Evolutionary conservation across 768 basidiomycete species (phyloP).

Genomic region (Crucibulum laeve): DNA sequence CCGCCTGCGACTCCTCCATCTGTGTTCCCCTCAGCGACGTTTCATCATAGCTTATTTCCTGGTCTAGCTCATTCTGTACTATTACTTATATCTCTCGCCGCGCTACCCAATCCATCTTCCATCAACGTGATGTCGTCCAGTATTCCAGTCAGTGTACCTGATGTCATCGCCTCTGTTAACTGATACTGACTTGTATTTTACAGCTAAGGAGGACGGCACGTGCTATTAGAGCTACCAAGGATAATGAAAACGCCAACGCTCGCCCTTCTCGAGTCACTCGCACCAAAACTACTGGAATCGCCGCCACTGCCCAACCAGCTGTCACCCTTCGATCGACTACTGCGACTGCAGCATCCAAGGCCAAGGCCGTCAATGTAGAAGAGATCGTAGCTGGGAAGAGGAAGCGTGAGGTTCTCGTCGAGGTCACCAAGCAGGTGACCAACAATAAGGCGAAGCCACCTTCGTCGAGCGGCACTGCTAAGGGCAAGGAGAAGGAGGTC

Average conservation of each 20-base stretch:
- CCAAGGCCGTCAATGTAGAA: slow-evolving; percentile 18
- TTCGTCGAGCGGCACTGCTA: slow-evolving; percentile 16
- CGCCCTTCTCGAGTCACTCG: slow-evolving; percentile 52
- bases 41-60: no score
- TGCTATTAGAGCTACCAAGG: slow-evolving; percentile 50
- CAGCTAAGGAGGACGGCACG: slow-evolving; percentile 67
- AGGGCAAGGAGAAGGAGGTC: slow-evolving; percentile 44
- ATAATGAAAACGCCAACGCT: slow-evolving; percentile 69
- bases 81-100: no score
- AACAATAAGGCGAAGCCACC: slow-evolving; percentile 21
- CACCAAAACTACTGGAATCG: slow-evolving; percentile 45
- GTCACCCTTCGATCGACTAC: slow-evolving; percentile 28
- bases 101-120: no score
- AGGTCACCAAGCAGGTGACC: slow-evolving; percentile 48
- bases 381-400: slow-evolving; percentile 56
- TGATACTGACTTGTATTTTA: neutral
- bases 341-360: slow-evolving; percentile 37
- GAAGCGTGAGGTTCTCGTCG: slow-evolving; percentile 72
- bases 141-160: no score
- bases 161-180: neutral
- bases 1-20: no score
- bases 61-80: no score
- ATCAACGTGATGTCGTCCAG: neutral
- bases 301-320: slow-evolving; percentile 28
- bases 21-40: no score